Base-by-base conservation (phyloP, 345 rosid species). In the Geranium rotundifolium region DNA sequence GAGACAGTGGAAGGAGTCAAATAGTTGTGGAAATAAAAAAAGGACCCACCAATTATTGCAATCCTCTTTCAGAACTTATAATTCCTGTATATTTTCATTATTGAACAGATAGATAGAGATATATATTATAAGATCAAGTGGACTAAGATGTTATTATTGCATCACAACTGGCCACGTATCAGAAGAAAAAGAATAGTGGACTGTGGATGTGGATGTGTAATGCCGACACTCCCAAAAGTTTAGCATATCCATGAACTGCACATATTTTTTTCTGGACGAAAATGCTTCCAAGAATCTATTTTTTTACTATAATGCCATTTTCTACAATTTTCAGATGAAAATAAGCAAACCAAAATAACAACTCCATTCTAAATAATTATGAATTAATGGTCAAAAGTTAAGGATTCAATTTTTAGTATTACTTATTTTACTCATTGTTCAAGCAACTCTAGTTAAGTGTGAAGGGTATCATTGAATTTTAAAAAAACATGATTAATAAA, bases 81-180 rank as follows among this genome's bases (percentile, higher is more conserved):
- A 4, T 18, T 23, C 41, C 10, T 18, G 29, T 13, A 5, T 41
- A n/a, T 29, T n/a, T 34, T 34, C 41, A 5, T 34, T 34, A 34
- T 34, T 34, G 10, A 18, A 14, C 17, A 39, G 7, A 0, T 15
- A 2, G 41, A 58, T 23, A 4, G 31, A 39, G 7, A 0, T 15
- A 2, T 5, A 58, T 23, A 4, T 30, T 54, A 66, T 63, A 19
- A 31, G 60, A 20, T 16, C 37, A 23, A 68, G 41, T 34, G 41
- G 41, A 34, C 41, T 34, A 34, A 4, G 41, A 67, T 31, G 27
- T 16, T 49, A 55, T 37, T 18, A 69, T 62, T 49, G 71, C 58
- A 61, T 56, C 66, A 75, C 64, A 74, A 69, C 67, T 58, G 56
- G 72, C 68, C 66, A 71, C 63, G 55, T 67, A 68, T 65, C 59